phyloP scores from a whole-genome alignment of 225 moss, liverwort and hornwort genomes.

The Physcomitrium patens region DNA sequence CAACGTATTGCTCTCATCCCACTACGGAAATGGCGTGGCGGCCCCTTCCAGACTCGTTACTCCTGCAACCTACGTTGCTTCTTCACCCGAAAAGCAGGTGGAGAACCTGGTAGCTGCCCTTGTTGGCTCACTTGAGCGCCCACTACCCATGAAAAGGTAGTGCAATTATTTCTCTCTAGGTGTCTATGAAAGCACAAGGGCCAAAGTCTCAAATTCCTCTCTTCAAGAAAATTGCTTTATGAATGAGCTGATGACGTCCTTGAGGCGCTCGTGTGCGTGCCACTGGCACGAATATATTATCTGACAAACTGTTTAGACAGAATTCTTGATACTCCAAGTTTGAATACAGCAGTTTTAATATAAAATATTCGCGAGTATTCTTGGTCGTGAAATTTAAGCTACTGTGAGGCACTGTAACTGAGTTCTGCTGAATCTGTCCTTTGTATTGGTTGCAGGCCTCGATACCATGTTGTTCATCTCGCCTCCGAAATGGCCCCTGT shows the following conservation, averaged over 20 bases:
- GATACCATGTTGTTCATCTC: conserved; percentile 64
- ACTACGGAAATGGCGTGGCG: not conserved
- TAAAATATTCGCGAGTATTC: too few relatives aligned
- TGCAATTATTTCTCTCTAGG: too few relatives aligned
- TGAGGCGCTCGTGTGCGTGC: too few relatives aligned
- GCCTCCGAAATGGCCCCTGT: conserved; percentile 84
- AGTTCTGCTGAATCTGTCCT: conserved; percentile 5
- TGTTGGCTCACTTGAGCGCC: conserved; percentile 24
- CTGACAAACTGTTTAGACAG: too few relatives aligned
- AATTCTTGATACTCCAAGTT: too few relatives aligned
- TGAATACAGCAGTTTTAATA: too few relatives aligned
- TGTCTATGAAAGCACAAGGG: too few relatives aligned
- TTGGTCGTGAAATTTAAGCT: too few relatives aligned
- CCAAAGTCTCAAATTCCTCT: not conserved
- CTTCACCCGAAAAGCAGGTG: conserved; percentile 28
- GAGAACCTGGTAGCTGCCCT: conserved; percentile 31
- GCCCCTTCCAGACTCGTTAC: not conserved
- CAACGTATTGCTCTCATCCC: not conserved
- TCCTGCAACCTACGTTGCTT: not conserved
- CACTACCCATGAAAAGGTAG: conserved; percentile 5
- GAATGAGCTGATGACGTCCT: too few relatives aligned
- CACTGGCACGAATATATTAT: too few relatives aligned
- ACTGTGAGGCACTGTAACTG: too few relatives aligned
- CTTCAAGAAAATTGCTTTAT: not conserved
- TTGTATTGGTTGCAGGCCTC: conserved; percentile 43